Evolutionary conservation across 176 grass and related monocot genomes (phyloP), one percentile per base, ranked within the genome.

Genomic region (Phyllostachys edulis): DNA sequence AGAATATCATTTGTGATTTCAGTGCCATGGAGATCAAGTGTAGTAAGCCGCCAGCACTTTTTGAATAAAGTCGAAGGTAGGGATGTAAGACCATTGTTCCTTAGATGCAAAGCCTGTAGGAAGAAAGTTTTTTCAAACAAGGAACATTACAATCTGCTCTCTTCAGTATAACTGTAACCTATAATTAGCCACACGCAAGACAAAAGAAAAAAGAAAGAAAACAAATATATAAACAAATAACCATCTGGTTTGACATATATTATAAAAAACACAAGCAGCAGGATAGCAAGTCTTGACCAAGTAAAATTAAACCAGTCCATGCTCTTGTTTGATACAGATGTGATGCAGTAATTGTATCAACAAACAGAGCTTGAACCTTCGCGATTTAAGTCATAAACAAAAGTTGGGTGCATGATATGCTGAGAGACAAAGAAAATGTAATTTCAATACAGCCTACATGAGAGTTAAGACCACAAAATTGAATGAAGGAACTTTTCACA

Each of bases 1-100:
- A 98, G 93, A 86, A 83, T 57, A 76, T 95, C 96, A 71, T 90
- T 98, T 50, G 96, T 98, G 36, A 98, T 95, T 90, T 91, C 92
- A 51, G 96, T 98, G 36, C 96, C 93, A 89, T 98, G 96, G 38
- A 98, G 85, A 90, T 98, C 91, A 59, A 98, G 90, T 45, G 88
- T 95, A 46, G 88, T 90, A 63, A 98, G 89, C 38, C 88, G 91
- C 45, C 45, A 84, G 69, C 96, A 95, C 37, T 81, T 82, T 51
- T 89, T 95, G 80, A 98, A 95, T 50, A 98, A 85, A 1, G 83
- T 86, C 18, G 91, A 62, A 42, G 96, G 96, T 18, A 95, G 85
- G 67, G 87, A 93, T 83, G 74, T 92, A 45, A 98, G 81, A 66
- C 93, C 91, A 67, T 98, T 98, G 80, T 98, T 98, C 80, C 83